phyloP scores from a whole-genome alignment of 805 yeast genomes.

The Saccharomyces jurei region DNA sequence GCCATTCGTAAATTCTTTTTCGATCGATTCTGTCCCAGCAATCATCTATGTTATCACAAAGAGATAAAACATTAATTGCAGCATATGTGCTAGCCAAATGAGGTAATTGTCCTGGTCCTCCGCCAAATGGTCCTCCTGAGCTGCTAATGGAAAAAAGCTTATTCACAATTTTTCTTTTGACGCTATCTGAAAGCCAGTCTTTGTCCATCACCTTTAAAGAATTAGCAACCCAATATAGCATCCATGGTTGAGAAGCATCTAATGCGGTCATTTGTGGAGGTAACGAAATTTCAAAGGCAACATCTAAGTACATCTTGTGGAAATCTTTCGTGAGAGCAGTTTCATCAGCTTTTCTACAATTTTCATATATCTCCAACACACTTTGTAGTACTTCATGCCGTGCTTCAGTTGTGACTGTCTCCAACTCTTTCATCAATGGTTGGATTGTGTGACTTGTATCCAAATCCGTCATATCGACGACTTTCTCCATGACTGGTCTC shows the following conservation, averaged over 20 bases:
- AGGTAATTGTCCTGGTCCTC: slow-evolving; percentile 74
- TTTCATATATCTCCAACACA: slow-evolving; percentile 11
- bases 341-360: slow-evolving; percentile 1
- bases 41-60: slow-evolving; percentile 37
- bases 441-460: slow-evolving; percentile 12
- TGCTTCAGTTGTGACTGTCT: slow-evolving; percentile 26
- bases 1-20: slow-evolving; percentile 49
- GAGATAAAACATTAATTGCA: slow-evolving; percentile 52
- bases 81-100: slow-evolving; percentile 86
- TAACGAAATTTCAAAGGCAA: slow-evolving; percentile 36
- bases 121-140: slow-evolving; percentile 66
- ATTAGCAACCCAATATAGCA: slow-evolving; percentile 76
- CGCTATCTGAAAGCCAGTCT: slow-evolving; percentile 16
- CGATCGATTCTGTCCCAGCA: slow-evolving; percentile 41
- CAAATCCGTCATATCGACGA: slow-evolving; percentile 1
- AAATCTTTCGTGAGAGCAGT: slow-evolving; percentile 17
- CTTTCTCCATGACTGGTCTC: slow-evolving; percentile 10
- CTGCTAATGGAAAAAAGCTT: slow-evolving; percentile 28
- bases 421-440: slow-evolving; percentile 16
- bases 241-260: slow-evolving; percentile 92
- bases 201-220: slow-evolving; percentile 37
- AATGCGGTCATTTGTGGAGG: slow-evolving; percentile 46
- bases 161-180: slow-evolving; percentile 24
- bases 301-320: slow-evolving; percentile 40
- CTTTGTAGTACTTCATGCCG: slow-evolving; percentile 18